A percentile compares a stretch with the other conserved stretches of the same genome.
Evolutionary conservation across 345 rosid genomes (phyloP).

Genomic region (Brassica napus): Da-Ae NC_063436.1:5880001-5880500

Average conservation of each 20-base stretch:
- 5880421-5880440: not conserved
- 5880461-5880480: slow-evolving; percentile 67
- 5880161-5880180: slow-evolving; percentile 73
- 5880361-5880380: slow-evolving; percentile 79
- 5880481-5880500: slow-evolving; percentile 57
- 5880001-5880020: slow-evolving; percentile 56
- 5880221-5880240: not conserved
- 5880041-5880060: slow-evolving; percentile 54
- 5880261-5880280: slow-evolving; percentile 84
- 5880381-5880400: slow-evolving; percentile 2
- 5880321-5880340: slow-evolving; percentile 55
- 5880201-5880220: not conserved
- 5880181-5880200: slow-evolving; percentile 41
- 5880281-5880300: slow-evolving; percentile 77
- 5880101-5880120: slow-evolving; percentile 65
- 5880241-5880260: not conserved
- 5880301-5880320: slow-evolving; percentile 60
- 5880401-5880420: not conserved
- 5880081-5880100: slow-evolving; percentile 88
- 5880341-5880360: slow-evolving; percentile 67
- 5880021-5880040: slow-evolving; percentile 60
- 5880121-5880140: slow-evolving; percentile 62
- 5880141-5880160: slow-evolving; percentile 73
- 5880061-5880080: slow-evolving; percentile 64
- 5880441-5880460: slow-evolving; percentile 38